Evolutionary conservation across 345 rosid species (phyloP), one percentile per base, ranked within the genome.

Genomic region (Rhodamnia rubescens): DNA sequence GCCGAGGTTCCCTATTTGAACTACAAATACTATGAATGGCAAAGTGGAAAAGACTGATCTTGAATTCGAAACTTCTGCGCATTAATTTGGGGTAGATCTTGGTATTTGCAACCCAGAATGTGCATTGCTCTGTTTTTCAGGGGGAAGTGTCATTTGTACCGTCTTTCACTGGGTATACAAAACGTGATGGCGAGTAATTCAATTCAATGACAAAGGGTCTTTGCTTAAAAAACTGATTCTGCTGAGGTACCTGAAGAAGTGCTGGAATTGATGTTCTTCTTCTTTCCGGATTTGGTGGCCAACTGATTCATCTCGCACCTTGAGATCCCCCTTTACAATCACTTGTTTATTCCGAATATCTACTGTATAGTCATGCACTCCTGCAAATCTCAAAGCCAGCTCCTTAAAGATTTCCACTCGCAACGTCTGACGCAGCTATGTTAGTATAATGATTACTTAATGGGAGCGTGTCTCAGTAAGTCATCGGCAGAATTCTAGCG

Each of bases 331-430:
- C 82, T 89, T 92, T 7, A 91, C 85, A 22, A 26, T 86, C 53
- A 92, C 91, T 87, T 87, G 91, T 59, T 87, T 90, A 21, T 88
- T 90, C 53, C 83, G 59, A 36, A 89, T 47, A 78, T 92, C 95
- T 82, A 94, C 89, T 3, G 87, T 87, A 81, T 86, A 92, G 36
- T 94, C 95, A 54, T 69, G 89, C 18, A 90, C 18, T 21, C 93
- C 96, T 92, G 90, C 83, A 85, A 80, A 44, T 14, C 21, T 54
- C 52, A 29, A 80, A 2, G 15, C 11, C 47, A 0, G 0, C 1
- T 32, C 11, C n/a, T 52, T 36, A 36, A 36, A 36, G 40, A 36
- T 36, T 36, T 36, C 40, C 40, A 36, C 40, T 36, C 40, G 40
- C 40, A 36, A 36, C 40, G 3, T 36, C 40, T 36, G 40, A 36